Base-by-base conservation (phyloP, 176 grass and related monocot species). In the sorghum (Sorghum bicolor) region DNA sequence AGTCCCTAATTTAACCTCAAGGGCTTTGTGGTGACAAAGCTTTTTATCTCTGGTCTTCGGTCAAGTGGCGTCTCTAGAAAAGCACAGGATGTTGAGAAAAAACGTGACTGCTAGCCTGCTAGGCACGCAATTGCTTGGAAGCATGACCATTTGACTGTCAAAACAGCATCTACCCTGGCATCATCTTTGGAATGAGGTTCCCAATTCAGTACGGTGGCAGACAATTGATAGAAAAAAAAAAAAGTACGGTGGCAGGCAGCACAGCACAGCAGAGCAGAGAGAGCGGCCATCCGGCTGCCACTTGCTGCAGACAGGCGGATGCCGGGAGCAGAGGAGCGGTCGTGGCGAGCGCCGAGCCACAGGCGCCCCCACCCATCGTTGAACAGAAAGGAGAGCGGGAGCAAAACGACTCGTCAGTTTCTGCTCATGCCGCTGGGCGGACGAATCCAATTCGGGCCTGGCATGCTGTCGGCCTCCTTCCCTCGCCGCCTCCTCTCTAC, bases 391-490 rank as follows among this genome's bases (percentile, higher is more conserved):
- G 62, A 31, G 33, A 9, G 20, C 0, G 16, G 17, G 3, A 48
- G 32, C n/a, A 67, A 52, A n/a, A 64, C 43, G 17, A 50, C 61
- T 24, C 1, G 41, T 52, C 63, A 4, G 72, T 57, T 50, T 58
- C 30, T 57, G 24, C 72, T 32, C 71, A 9, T 41, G 6, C 30
- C 17, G 47, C 30, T 76, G 29, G 62, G 14, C 5, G 47, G 26
- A 44, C 4, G 64, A 85, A 85, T 70, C 38, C 65, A 79, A 85
- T 85, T 78, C 75, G 74, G 16, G 25, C 45, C 68, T 17, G 25
- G 20, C 63, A 50, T 50, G 43, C 12, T 2, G 25, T 45, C n/a
- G 7, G 1, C 43, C 7, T n/a, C 32, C 45, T 24, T 16, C 39
- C 5, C 75, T 15, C 39, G 77, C 60, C 61, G 26, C 40, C 77